A percentile compares a stretch with the other conserved stretches of the same genome.
Conservation (phyloP, 2,329 filamentous ascomycete species). For the Epichloe festucae region DNA sequence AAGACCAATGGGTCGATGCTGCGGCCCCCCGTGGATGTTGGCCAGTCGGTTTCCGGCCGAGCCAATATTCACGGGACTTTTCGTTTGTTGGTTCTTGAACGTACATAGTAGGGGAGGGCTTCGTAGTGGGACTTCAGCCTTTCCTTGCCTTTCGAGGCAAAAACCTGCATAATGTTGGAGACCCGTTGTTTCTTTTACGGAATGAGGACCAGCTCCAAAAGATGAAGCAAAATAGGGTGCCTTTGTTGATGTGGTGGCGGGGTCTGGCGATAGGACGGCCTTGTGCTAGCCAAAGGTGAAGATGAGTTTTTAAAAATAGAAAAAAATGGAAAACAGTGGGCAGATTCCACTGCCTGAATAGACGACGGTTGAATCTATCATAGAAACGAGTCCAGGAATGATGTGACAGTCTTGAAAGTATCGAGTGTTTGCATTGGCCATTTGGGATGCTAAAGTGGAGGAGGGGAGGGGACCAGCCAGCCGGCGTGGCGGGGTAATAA, state of each 20-base stretch:
- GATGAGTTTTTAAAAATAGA: constrained; percentile 7
- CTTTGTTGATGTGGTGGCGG: constrained; percentile 18
- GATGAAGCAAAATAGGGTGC: constrained; percentile 3
- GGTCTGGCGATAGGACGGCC: constrained; percentile 16
- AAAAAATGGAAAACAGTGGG: not conserved
- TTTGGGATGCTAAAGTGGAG: too few relatives aligned
- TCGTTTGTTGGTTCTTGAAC: constrained; percentile 19
- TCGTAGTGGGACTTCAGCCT: not conserved
- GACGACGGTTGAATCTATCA: constrained; percentile 40
- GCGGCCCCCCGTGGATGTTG: constrained; percentile 28
- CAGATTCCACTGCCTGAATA: constrained; percentile 18
- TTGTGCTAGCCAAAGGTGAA: constrained; percentile 20
- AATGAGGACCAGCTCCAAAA: constrained; percentile 14
- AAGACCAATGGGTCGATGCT: constrained; percentile 40
- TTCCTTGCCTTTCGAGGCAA: not conserved
- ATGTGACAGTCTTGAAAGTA: too few relatives aligned
- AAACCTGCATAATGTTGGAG: constrained; percentile 12
- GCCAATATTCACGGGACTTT: constrained; percentile 17
- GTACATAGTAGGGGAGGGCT: constrained; percentile 4
- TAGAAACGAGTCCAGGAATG: not conserved
- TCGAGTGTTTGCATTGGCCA: too few relatives aligned
- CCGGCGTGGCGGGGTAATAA: not conserved
- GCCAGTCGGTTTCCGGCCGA: constrained; percentile 5
- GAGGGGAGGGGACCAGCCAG: too few relatives aligned
- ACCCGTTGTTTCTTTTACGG: constrained; percentile 9